phyloP scores from a whole-genome alignment of 257 asterid species.

The Nicotiana knightiana region DNA sequence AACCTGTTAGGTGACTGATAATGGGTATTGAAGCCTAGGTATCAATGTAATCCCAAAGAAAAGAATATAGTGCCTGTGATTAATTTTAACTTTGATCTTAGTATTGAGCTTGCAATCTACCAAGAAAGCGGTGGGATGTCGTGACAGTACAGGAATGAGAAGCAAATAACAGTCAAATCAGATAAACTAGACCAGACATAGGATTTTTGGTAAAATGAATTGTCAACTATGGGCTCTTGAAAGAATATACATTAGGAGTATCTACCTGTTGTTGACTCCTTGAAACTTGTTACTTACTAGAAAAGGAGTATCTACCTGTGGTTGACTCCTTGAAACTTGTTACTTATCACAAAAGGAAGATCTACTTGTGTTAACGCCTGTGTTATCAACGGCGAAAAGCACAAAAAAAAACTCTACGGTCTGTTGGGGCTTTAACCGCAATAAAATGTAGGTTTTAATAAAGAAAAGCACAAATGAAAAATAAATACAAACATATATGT shows the following conservation, averaged over 20 bases:
- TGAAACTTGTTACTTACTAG: not conserved
- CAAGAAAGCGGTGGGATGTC: not conserved
- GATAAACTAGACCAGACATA: no score
- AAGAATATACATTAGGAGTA: not conserved
- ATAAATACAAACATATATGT: no score
- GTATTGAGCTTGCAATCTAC: not conserved
- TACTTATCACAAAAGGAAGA: not conserved
- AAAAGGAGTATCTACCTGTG: not conserved
- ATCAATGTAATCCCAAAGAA: not conserved
- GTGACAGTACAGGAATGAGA: not conserved
- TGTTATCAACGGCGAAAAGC: no score
- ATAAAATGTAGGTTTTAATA: no score
- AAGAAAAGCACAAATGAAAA: no score
- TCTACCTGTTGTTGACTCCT: not conserved
- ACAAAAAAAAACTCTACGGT: no score
- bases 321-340: not conserved
- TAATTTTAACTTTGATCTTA: not conserved
- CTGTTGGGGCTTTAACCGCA: no score
- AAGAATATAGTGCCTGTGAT: not conserved
- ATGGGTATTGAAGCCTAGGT: not conserved
- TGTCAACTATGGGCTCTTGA: not conserved
- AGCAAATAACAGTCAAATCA: not conserved
- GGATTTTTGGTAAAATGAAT: not conserved
- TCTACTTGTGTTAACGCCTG: not conserved
- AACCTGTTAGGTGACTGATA: not conserved